A percentile compares a stretch with the other conserved stretches of the same genome.
These are phyloP conservation scores for Arthrobotrys iridis DNA, from an alignment of 2,329 filamentous ascomycete species.

Conservation along the genomic window DNA sequence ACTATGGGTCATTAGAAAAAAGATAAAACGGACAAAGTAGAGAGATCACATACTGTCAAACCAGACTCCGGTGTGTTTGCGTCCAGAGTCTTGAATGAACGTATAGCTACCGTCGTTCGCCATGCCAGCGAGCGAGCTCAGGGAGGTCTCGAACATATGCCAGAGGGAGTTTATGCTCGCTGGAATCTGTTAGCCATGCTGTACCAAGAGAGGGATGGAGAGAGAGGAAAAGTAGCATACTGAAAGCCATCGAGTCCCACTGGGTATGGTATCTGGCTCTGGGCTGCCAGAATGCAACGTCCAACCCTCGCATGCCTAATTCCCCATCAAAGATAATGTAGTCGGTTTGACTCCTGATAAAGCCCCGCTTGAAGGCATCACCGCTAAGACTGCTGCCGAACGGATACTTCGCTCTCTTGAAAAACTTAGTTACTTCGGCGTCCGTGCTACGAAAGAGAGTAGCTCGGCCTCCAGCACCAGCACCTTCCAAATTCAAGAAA, in stretches of 20 bases:
- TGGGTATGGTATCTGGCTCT: slow-evolving; percentile 89
- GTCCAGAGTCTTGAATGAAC: slow-evolving; percentile 75
- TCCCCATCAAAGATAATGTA: slow-evolving; percentile 82
- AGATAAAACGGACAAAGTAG: background rate
- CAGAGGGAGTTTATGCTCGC: slow-evolving; percentile 72
- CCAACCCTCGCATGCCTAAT: slow-evolving; percentile 84
- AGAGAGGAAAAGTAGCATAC: too few relatives aligned
- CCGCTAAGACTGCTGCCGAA: slow-evolving; percentile 84
- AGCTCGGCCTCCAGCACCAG: slow-evolving; percentile 88
- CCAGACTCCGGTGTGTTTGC: slow-evolving; percentile 80
- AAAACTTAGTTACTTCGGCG: slow-evolving; percentile 82
- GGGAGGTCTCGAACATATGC: slow-evolving; percentile 91
- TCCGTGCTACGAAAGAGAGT: slow-evolving; percentile 89
- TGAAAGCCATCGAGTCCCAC: slow-evolving; percentile 84
- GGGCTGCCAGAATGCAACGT: slow-evolving; percentile 90
- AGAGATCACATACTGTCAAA: slow-evolving; percentile 71
- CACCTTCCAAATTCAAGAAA: slow-evolving; percentile 94
- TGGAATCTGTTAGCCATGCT: slow-evolving; percentile 47
- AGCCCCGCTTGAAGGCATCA: slow-evolving; percentile 82
- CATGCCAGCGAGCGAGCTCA: slow-evolving; percentile 77
- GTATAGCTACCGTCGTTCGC: slow-evolving; percentile 73
- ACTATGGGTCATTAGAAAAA: slow-evolving; percentile 62
- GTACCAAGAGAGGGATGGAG: too few relatives aligned
- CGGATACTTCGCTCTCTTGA: slow-evolving; percentile 74
- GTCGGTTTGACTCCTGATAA: slow-evolving; percentile 87